These are phyloP conservation scores for Eutrema japonicum DNA, from an alignment of 345 rosid genomes.

Conservation along the genomic window DNA sequence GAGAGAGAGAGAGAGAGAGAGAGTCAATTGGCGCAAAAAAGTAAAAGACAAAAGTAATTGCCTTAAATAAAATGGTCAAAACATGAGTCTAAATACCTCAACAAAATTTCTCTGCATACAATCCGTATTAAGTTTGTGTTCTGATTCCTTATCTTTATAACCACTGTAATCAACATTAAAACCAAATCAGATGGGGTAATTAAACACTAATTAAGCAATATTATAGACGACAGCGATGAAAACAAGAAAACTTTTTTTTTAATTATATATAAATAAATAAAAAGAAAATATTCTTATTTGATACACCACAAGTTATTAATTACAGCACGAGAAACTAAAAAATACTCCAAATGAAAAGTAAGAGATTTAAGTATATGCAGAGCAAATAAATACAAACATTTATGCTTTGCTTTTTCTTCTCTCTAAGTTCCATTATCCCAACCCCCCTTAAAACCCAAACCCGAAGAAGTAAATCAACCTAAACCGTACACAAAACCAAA, in stretches of 20 bases:
- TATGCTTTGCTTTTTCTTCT: slow-evolving; percentile 32
- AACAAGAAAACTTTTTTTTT: slow-evolving; percentile 16
- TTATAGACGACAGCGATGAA: slow-evolving; percentile 24
- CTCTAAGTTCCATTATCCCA: slow-evolving; percentile 21
- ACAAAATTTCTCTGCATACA: not conserved
- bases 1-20: too few relatives aligned
- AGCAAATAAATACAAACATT: slow-evolving; percentile 40
- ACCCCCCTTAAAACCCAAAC: slow-evolving; percentile 20
- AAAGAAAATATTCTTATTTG: slow-evolving; percentile 25
- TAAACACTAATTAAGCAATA: not conserved
- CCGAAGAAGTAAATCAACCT: slow-evolving; percentile 31
- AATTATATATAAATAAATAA: not conserved
- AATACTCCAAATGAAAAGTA: slow-evolving; percentile 22
- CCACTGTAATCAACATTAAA: not conserved
- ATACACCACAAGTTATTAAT: slow-evolving; percentile 35
- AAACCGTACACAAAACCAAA: slow-evolving; percentile 27
- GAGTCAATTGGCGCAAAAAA: not conserved
- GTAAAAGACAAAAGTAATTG: not conserved
- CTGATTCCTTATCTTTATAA: not conserved
- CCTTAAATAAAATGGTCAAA: not conserved
- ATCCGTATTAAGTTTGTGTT: not conserved
- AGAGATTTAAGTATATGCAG: slow-evolving; percentile 39
- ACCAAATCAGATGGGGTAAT: not conserved
- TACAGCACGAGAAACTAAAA: slow-evolving; percentile 42
- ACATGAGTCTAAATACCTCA: not conserved